Evolutionary conservation across 805 yeast species (phyloP).

Genomic region (Soucietia sequanensis): DNA sequence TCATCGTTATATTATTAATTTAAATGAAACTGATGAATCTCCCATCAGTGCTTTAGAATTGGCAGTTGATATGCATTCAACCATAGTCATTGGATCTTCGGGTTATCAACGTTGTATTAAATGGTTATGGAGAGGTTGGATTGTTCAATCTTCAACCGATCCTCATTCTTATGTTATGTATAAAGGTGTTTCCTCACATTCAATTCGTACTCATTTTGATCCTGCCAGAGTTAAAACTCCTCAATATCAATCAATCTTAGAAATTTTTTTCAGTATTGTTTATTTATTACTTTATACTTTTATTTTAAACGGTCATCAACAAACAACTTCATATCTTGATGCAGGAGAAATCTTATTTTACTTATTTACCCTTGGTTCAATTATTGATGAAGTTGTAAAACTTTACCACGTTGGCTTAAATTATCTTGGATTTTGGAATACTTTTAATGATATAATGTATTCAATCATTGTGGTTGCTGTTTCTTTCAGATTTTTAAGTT

Average conservation of each 20-base stretch:
- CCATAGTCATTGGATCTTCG: conserved; percentile 70
- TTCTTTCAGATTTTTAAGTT: conserved; percentile 50
- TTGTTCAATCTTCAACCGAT: conserved; percentile 68
- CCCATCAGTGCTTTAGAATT: conserved; percentile 80
- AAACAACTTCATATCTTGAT: conserved; percentile 29
- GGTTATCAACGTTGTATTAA: conserved; percentile 85
- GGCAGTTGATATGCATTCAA: conserved; percentile 83
- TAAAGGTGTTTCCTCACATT: conserved; percentile 54
- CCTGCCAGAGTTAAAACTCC: conserved; percentile 88
- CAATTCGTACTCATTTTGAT: conserved; percentile 63
- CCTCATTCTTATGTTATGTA: conserved; percentile 69
- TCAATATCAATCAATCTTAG: conserved; percentile 71
- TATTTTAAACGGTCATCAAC: conserved; percentile 59
- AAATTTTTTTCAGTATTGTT: conserved; percentile 62
- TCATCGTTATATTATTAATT: conserved; percentile 66
- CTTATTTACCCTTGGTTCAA: conserved; percentile 62
- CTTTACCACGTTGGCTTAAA: conserved; percentile 72
- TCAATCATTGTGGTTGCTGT: conserved; percentile 52
- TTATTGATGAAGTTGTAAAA: conserved; percentile 67
- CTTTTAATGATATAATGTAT: conserved; percentile 72
- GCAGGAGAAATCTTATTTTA: conserved; percentile 57
- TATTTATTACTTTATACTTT: conserved; percentile 62
- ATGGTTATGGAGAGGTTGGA: conserved; percentile 96
- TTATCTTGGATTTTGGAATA: conserved; percentile 77
- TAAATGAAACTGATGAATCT: conserved; percentile 57